These are phyloP conservation scores for Hibiscus syriacus DNA, from an alignment of 345 rosid genomes.

Conservation along the genomic window DNA sequence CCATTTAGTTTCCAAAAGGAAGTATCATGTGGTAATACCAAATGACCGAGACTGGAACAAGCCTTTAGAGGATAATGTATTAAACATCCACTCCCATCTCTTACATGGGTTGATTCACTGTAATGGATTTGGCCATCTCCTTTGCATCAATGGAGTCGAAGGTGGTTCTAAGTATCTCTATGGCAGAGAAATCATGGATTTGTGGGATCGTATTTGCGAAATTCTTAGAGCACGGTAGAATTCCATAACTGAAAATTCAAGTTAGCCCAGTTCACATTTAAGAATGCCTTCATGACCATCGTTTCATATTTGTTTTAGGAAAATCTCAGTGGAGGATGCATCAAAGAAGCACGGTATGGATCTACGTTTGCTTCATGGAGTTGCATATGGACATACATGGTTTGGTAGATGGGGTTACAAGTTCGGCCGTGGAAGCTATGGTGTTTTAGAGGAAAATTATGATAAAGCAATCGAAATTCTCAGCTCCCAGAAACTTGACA, in stretches of 20 bases:
- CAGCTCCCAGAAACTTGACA: constrained; percentile 47
- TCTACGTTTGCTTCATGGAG: constrained; percentile 67
- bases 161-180: constrained; percentile 58
- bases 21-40: constrained; percentile 73
- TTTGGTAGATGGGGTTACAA: constrained; percentile 86
- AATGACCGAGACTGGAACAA: constrained; percentile 48
- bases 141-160: constrained; percentile 70
- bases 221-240: constrained; percentile 47
- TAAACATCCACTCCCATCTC: constrained; percentile 52
- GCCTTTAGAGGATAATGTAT: constrained; percentile 42
- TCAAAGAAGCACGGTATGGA: constrained; percentile 63
- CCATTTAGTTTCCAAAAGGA: constrained; percentile 56
- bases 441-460: constrained; percentile 52
- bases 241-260: background rate
- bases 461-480: constrained; percentile 55
- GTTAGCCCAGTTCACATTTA: background rate
- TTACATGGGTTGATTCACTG: constrained; percentile 77
- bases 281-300: background rate
- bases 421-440: constrained; percentile 67
- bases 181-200: constrained; percentile 71
- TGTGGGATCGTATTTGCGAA: constrained; percentile 77
- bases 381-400: constrained; percentile 84
- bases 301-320: constrained; percentile 28
- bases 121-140: constrained; percentile 79
- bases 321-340: constrained; percentile 58